Percentiles rank a stretch among this genome's conserved stretches.
Evolutionary conservation across 176 grass and related monocot genomes (phyloP).

Genomic region (Hsuehochloa calcarea): DNA sequence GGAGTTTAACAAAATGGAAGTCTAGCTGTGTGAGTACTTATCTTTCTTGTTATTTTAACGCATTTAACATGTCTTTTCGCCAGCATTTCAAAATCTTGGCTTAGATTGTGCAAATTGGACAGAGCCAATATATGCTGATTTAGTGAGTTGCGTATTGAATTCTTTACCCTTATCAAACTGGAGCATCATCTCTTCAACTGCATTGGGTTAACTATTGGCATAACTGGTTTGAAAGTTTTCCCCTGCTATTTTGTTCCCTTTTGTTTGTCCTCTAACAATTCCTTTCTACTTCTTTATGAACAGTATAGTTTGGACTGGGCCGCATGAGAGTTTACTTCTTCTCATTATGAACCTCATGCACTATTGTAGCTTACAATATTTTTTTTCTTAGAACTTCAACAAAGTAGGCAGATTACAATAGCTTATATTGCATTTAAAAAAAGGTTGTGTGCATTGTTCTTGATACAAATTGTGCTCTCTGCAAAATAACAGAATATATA

Average conservation of each 20-base stretch:
- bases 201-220: conserved; percentile 14
- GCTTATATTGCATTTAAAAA: too few species aligned
- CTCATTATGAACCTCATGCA: neutral
- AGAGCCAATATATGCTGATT: conserved; percentile 84
- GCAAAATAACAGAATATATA: too few species aligned
- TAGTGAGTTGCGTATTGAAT: conserved; percentile 54
- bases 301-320: neutral
- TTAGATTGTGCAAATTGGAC: conserved; percentile 98
- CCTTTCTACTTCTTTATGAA: neutral
- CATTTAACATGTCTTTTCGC: neutral
- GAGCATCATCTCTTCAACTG: neutral
- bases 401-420: too few species aligned
- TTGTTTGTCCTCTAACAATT: neutral
- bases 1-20: neutral
- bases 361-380: too few species aligned
- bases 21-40: neutral
- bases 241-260: neutral
- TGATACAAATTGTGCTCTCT: too few species aligned
- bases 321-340: neutral
- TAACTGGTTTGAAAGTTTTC: neutral
- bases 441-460: too few species aligned
- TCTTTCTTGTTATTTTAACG: conserved; percentile 5
- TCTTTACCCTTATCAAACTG: conserved; percentile 4
- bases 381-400: too few species aligned
- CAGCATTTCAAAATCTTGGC: conserved; percentile 88